phyloP scores from a whole-genome alignment of 306 rosid genomes.

The Crotalaria pallida region DNA sequence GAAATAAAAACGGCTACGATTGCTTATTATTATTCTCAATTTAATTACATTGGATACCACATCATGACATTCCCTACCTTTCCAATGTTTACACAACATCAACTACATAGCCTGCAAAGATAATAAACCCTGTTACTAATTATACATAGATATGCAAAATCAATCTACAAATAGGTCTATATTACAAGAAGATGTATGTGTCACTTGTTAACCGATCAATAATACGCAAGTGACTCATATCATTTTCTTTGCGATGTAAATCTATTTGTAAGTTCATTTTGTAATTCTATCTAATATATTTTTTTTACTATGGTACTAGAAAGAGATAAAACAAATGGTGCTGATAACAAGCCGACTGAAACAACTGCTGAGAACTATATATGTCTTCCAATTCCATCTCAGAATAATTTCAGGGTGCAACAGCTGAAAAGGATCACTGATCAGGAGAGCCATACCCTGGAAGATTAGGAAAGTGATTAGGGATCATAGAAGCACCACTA shows the following conservation, averaged over 20 bases:
- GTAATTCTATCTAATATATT: no score
- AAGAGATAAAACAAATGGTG: not conserved
- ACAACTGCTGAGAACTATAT: not conserved
- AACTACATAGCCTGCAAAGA: not conserved
- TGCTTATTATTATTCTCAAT: not conserved
- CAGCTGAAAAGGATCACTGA: conserved; percentile 4
- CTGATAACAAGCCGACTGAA: not conserved
- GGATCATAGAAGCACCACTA: conserved; percentile 24
- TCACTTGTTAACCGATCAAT: no score
- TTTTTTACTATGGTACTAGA: not conserved
- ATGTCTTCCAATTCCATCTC: not conserved
- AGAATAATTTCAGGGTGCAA: not conserved
- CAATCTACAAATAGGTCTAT: no score
- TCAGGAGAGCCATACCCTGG: conserved; percentile 26
- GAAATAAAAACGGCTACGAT: not conserved
- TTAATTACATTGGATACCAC: conserved; percentile 19
- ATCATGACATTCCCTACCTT: conserved; percentile 1
- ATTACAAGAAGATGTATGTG: no score
- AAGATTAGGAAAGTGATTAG: conserved; percentile 34
- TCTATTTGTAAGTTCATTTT: no score
- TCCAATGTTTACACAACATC: not conserved
- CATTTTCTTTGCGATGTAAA: no score
- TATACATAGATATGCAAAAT: no score
- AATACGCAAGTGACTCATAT: no score
- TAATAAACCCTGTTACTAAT: no score